Conservation (phyloP, 768 basidiomycete genomes). For the Galerina sulciceps region DNA sequence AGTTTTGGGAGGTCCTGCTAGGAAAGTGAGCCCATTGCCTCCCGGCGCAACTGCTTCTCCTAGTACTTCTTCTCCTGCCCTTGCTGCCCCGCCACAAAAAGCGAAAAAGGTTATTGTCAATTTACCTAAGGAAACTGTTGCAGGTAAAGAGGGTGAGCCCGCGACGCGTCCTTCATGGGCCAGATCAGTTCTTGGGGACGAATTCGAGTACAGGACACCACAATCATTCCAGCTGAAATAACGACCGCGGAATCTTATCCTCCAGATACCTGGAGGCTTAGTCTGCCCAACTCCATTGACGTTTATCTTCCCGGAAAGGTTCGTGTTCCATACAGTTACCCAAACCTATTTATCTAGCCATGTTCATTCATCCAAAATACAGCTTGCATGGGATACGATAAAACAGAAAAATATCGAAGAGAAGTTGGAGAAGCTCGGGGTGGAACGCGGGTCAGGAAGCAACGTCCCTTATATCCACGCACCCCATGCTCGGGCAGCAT, state of each 20-base stretch:
- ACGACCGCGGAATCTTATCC: constrained; percentile 63
- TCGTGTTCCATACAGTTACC: constrained; percentile 2
- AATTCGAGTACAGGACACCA: constrained; percentile 25
- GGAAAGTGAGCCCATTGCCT: constrained; percentile 75
- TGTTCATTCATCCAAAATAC: constrained; percentile 2
- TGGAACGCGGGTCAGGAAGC: constrained; percentile 67
- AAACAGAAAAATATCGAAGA: constrained; percentile 77
- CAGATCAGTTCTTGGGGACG: constrained; percentile 52
- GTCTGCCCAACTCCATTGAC: constrained; percentile 71
- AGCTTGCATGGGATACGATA: constrained; percentile 78
- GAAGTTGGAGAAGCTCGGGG: constrained; percentile 79
- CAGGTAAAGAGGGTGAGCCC: constrained; percentile 41
- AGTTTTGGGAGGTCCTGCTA: constrained; percentile 75
- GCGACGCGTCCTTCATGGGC: constrained; percentile 62
- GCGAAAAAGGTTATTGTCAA: constrained; percentile 72
- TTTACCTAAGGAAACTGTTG: constrained; percentile 70
- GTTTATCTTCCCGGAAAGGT: constrained; percentile 87
- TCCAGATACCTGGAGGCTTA: constrained; percentile 60
- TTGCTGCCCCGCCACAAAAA: constrained; percentile 45
- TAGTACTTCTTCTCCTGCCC: constrained; percentile 33
- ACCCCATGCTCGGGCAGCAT: constrained; percentile 83
- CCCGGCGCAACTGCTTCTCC: constrained; percentile 28
- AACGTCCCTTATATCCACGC: constrained; percentile 65
- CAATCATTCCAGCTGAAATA: constrained; percentile 33
- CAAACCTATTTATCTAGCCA: constrained; percentile 1